Percentiles rank a stretch among this genome's conserved stretches.
phyloP scores from a whole-genome alignment of 2,329 filamentous ascomycete species.

The Ophiostoma australiae region DNA sequence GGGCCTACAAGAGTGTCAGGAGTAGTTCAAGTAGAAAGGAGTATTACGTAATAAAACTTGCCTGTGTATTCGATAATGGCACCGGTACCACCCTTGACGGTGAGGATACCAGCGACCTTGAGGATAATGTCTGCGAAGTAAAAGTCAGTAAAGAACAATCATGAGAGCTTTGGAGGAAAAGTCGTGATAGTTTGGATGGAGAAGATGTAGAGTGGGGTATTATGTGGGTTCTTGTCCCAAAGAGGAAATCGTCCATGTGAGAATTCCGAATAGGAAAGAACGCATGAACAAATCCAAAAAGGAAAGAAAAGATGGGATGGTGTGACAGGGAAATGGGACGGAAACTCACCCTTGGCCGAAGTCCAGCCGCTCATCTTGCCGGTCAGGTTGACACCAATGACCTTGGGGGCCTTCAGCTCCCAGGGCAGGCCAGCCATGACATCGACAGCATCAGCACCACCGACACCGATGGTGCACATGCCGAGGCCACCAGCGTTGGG shows the following conservation, averaged over 20 bases:
- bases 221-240: background rate
- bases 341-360: conserved; percentile 71
- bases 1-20: conserved; percentile 36
- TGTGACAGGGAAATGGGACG: background rate
- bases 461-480: conserved; percentile 88
- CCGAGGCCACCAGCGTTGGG: conserved; percentile 95
- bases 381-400: conserved; percentile 94
- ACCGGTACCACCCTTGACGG: conserved; percentile 96
- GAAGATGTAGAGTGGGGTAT: background rate
- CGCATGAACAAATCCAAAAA: too few relatives aligned
- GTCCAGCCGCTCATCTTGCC: conserved; percentile 88
- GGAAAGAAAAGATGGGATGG: background rate
- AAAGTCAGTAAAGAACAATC: conserved; percentile 15
- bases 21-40: background rate
- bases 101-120: conserved; percentile 93
- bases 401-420: conserved; percentile 96
- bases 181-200: background rate
- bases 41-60: background rate
- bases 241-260: background rate
- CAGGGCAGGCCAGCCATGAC: conserved; percentile 96
- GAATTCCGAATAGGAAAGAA: background rate
- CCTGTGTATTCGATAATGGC: conserved; percentile 73
- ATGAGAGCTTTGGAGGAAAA: background rate
- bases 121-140: conserved; percentile 70
- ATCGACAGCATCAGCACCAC: conserved; percentile 96